These are phyloP conservation scores for Neurospora terricola DNA, from an alignment of 495 filamentous ascomycete species.

Conservation along the genomic window DNA sequence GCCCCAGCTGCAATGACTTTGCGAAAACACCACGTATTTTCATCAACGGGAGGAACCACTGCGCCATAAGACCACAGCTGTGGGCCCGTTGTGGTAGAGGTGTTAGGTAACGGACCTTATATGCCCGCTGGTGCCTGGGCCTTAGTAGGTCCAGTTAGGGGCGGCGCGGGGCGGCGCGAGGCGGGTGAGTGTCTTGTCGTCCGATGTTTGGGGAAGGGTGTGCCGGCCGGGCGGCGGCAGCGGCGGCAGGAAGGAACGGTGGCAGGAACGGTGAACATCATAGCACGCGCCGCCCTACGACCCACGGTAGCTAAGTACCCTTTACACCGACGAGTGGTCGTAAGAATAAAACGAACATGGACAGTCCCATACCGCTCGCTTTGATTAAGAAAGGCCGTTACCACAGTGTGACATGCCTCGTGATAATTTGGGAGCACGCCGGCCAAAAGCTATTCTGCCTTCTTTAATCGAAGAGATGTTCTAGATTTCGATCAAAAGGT, in stretches of 20 bases:
- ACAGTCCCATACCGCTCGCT: neutral
- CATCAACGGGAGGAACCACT: neutral
- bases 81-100: neutral
- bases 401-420: neutral
- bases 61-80: neutral
- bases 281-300: too few relatives aligned
- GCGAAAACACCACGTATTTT: too few relatives aligned
- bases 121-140: neutral
- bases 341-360: neutral
- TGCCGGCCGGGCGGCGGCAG: too few relatives aligned
- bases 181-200: neutral
- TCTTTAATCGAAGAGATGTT: neutral
- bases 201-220: neutral
- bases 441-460: neutral
- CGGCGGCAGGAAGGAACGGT: too few relatives aligned
- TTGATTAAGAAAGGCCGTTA: neutral
- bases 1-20: too few relatives aligned
- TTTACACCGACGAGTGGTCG: neutral
- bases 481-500: neutral
- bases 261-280: too few relatives aligned
- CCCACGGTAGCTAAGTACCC: neutral
- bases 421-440: neutral
- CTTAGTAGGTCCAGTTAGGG: neutral
- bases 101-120: neutral
- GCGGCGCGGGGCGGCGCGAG: too few relatives aligned